Evolutionary conservation across 352 stramenopile species (phyloP).

Genomic region (Thraustochytrium striatum): DNA sequence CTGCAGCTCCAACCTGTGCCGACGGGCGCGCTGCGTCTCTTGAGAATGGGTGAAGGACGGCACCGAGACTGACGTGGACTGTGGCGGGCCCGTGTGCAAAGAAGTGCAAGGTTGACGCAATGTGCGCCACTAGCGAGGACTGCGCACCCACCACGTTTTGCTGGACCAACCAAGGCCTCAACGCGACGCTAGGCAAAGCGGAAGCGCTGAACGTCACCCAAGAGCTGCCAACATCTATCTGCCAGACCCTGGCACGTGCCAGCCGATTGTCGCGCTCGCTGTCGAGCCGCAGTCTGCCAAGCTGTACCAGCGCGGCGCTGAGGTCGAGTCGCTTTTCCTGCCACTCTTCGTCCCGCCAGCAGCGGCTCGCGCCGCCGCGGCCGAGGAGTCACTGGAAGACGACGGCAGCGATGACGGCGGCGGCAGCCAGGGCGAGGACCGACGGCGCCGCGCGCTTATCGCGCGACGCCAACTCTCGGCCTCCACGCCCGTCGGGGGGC

Average conservation of each 20-base stretch:
- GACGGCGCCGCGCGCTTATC: background rate
- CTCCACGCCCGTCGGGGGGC: background rate
- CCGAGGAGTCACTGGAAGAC: background rate
- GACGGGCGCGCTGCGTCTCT: background rate
- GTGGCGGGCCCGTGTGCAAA: slow-evolving; percentile 1
- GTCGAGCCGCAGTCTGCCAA: background rate
- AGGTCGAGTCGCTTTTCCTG: background rate
- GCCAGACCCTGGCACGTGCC: slow-evolving; percentile 13
- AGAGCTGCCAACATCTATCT: slow-evolving; percentile 15
- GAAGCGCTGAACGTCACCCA: background rate
- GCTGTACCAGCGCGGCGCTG: background rate
- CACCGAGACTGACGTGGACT: slow-evolving; percentile 45
- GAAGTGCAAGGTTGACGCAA: background rate
- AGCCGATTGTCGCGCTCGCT: background rate
- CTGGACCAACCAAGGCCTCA: slow-evolving; percentile 15
- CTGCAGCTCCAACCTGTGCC: slow-evolving; percentile 35
- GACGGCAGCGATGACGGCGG: background rate
- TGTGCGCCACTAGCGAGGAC: background rate
- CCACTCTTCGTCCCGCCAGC: background rate
- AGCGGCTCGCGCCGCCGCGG: background rate
- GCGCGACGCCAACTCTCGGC: background rate
- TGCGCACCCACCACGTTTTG: slow-evolving; percentile 12
- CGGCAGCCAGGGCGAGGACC: background rate
- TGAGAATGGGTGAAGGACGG: slow-evolving; percentile 51
- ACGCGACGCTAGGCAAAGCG: background rate